A percentile compares a stretch with the other conserved stretches of the same genome.
Evolutionary conservation across 179 eudicot species (phyloP).

Genomic region (Silene vulgaris): DNA sequence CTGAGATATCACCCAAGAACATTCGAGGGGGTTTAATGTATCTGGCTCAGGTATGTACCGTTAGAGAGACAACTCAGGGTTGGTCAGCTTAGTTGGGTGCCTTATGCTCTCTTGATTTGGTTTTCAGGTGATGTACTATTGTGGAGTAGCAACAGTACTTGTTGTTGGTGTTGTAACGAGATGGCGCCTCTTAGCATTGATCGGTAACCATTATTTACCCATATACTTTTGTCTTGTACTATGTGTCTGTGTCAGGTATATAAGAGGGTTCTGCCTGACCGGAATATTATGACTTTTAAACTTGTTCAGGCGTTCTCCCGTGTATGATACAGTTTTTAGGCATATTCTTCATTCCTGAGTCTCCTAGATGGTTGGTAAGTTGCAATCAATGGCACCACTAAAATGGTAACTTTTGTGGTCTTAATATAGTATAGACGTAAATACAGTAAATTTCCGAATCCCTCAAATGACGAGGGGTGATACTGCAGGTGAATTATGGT

Average conservation of each 20-base stretch:
- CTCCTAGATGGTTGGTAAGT: slow-evolving; percentile 52
- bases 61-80: not conserved
- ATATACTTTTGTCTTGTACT: not conserved
- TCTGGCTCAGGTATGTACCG: slow-evolving; percentile 50
- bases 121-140: slow-evolving; percentile 54
- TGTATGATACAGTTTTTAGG: slow-evolving; percentile 30
- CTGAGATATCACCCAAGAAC: slow-evolving; percentile 77
- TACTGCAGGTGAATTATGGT: slow-evolving; percentile 26
- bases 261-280: not conserved
- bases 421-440: no score
- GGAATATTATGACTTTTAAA: not conserved
- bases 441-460: no score
- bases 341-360: slow-evolving; percentile 46
- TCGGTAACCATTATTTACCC: slow-evolving; percentile 34
- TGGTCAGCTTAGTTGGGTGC: no score
- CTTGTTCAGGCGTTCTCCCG: slow-evolving; percentile 36
- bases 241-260: no score
- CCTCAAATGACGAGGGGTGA: not conserved
- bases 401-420: no score
- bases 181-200: slow-evolving; percentile 70
- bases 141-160: slow-evolving; percentile 55
- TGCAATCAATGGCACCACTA: not conserved
- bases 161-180: slow-evolving; percentile 47
- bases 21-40: slow-evolving; percentile 65
- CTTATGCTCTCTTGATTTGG: not conserved